Percentiles rank a stretch among this genome's conserved stretches.
Evolutionary conservation across 331 rosid genomes (phyloP).

Genomic region (Cydonia oblonga): DNA sequence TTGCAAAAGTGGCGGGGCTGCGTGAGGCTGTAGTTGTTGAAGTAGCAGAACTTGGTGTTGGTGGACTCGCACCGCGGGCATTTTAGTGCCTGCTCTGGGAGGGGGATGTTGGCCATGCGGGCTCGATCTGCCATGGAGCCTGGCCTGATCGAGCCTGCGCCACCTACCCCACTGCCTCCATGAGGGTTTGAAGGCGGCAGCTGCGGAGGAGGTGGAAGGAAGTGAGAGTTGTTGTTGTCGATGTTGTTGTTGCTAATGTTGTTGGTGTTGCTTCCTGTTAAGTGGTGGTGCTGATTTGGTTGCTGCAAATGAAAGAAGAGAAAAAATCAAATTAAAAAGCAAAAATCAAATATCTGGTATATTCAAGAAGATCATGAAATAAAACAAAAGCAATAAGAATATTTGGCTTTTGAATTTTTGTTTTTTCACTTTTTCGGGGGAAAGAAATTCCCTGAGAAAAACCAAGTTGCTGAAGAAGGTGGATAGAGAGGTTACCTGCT

Average conservation of each 20-base stretch:
- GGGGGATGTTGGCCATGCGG: conserved; percentile 69
- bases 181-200: conserved; percentile 26
- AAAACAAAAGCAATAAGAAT: conserved; percentile 33
- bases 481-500: conserved; percentile 48
- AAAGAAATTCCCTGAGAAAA: neutral
- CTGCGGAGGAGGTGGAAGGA: conserved; percentile 28
- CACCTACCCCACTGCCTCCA: conserved; percentile 24
- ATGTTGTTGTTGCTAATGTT: neutral
- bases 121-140: conserved; percentile 86
- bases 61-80: conserved; percentile 87
- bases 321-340: conserved; percentile 8
- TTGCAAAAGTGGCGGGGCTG: conserved; percentile 98
- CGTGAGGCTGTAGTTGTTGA: conserved; percentile 84
- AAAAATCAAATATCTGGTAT: conserved; percentile 53
- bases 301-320: conserved; percentile 29
- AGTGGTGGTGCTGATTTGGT: conserved; percentile 38
- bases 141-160: conserved; percentile 40
- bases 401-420: conserved; percentile 35
- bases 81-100: conserved; percentile 54
- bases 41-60: conserved; percentile 90
- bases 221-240: conserved; percentile 20
- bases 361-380: conserved; percentile 49
- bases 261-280: neutral
- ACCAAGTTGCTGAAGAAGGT: conserved; percentile 18
- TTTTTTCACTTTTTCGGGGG: neutral